Evolutionary conservation across 768 basidiomycete species (phyloP), one percentile per base, ranked within the genome.

Genomic region (Suillus tomentosus): DNA sequence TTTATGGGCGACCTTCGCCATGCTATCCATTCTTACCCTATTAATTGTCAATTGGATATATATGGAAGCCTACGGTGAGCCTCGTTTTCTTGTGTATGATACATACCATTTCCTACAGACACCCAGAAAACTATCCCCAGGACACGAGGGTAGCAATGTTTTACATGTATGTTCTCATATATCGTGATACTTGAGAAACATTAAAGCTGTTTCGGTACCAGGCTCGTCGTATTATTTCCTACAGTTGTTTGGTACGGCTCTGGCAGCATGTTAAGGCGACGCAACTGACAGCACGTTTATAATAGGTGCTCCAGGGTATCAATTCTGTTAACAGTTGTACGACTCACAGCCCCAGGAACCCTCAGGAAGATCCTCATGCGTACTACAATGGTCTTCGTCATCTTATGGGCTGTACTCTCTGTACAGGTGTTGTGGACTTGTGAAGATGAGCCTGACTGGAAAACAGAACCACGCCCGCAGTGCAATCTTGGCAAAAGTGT

Each of bases 261-360:
- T 10, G 15, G 8, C 27, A 8, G 8, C 15, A 51, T 17, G 24
- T 27, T 27, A 51, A 27, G 14, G 24, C 15, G 7, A 8, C 8
- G 0, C 50, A 31, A 17, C 50, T 51, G 27, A 51, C 27, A 17
- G 8, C 27, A 27, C 24, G 10, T 15, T 22, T 7, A 24, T 48
- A 13, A 51, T 31, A 51, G 50, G 50, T 51, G 15, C 17, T 51
- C 50, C 50, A 31, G 50, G 27, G 27, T 51, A 51, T 51, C 50
- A 27, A 51, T 51, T 9, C 24, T 27, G 14, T 27, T 51, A 3
- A 51, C 50, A 27, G 15, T 51, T 27, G 50, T 51, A 4, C 50
- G 50, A 51, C 50, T 51, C 17, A 27, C 50, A 27, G 15, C 27
- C 4, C 50, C 50, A 5, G 50, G 50, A 51, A 31, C 50, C 15